Evolutionary conservation across 2,329 filamentous ascomycete genomes (phyloP).

Genomic region (Phyllosticta citribraziliensis): DNA sequence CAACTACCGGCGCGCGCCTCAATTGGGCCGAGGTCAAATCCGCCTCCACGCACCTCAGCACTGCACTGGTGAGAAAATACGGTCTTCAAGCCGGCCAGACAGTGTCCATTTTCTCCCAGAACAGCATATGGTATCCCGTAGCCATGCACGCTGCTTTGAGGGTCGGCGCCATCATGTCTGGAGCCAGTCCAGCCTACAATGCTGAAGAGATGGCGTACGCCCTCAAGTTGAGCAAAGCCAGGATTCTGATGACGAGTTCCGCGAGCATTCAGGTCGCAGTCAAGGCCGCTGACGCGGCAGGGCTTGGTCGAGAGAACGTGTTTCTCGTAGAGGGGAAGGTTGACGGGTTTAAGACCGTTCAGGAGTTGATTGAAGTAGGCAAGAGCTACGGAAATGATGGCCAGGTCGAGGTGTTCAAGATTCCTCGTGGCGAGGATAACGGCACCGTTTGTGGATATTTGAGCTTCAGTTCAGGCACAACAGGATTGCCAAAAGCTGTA

Average conservation of each 20-base stretch:
- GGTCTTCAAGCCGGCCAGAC: too few species aligned
- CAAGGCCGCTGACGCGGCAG: conserved; percentile 44
- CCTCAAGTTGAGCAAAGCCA: too few species aligned
- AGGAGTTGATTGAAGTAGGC: conserved; percentile 36
- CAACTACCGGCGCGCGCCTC: conserved; percentile 47
- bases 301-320: conserved; percentile 42
- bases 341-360: conserved; percentile 40
- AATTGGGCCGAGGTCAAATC: conserved; percentile 50
- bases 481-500: conserved; percentile 40
- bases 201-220: too few species aligned
- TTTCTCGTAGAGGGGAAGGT: conserved; percentile 48
- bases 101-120: too few species aligned
- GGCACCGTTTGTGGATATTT: conserved; percentile 46
- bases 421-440: conserved; percentile 46
- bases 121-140: too few species aligned
- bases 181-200: too few species aligned
- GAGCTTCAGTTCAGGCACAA: conserved; percentile 42
- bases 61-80: too few species aligned
- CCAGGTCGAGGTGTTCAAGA: conserved; percentile 40
- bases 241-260: conserved; percentile 48
- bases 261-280: conserved; percentile 46
- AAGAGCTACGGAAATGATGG: conserved; percentile 31
- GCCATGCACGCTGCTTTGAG: too few species aligned
- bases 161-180: too few species aligned
- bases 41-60: too few species aligned